Evolutionary conservation across 164 flowering plant genomes (phyloP).

Genomic region (Aristolochia fimbriata): DNA sequence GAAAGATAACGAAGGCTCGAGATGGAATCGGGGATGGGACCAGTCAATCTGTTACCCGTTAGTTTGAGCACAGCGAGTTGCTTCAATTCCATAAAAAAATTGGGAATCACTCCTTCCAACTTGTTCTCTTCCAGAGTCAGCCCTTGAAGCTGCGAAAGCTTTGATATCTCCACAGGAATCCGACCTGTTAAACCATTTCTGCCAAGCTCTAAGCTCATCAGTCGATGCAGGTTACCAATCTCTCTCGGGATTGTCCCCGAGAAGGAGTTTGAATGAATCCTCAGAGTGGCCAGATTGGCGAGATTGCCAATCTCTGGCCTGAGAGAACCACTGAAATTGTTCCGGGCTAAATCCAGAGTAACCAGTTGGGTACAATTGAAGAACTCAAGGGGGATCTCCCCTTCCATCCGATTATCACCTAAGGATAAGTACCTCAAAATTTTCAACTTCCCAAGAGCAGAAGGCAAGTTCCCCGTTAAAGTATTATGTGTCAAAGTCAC

Average conservation of each 20-base stretch:
- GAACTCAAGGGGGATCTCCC: slow-evolving; percentile 58
- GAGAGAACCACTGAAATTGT: slow-evolving; percentile 37
- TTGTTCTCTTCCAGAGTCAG: slow-evolving; percentile 35
- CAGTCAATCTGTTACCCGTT: slow-evolving; percentile 40
- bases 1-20: slow-evolving; percentile 51
- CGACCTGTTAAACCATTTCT: slow-evolving; percentile 34
- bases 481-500: slow-evolving; percentile 26
- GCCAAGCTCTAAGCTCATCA: slow-evolving; percentile 22
- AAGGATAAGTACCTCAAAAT: slow-evolving; percentile 43
- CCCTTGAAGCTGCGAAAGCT: slow-evolving; percentile 53
- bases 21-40: slow-evolving; percentile 43
- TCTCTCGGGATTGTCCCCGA: slow-evolving; percentile 37
- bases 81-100: slow-evolving; percentile 30
- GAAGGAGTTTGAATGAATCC: slow-evolving; percentile 24
- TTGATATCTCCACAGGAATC: slow-evolving; percentile 39
- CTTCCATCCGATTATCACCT: slow-evolving; percentile 33
- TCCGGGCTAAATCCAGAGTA: slow-evolving; percentile 23
- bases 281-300: slow-evolving; percentile 17
- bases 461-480: slow-evolving; percentile 53
- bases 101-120: slow-evolving; percentile 55
- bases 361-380: slow-evolving; percentile 51
- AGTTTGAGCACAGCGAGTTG: slow-evolving; percentile 35
- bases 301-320: slow-evolving; percentile 33
- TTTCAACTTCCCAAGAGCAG: slow-evolving; percentile 35
- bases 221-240: slow-evolving; percentile 38